Base-by-base conservation (phyloP, 371 early-diverging fungal genomes). In the Mortierella sp. region DNA sequence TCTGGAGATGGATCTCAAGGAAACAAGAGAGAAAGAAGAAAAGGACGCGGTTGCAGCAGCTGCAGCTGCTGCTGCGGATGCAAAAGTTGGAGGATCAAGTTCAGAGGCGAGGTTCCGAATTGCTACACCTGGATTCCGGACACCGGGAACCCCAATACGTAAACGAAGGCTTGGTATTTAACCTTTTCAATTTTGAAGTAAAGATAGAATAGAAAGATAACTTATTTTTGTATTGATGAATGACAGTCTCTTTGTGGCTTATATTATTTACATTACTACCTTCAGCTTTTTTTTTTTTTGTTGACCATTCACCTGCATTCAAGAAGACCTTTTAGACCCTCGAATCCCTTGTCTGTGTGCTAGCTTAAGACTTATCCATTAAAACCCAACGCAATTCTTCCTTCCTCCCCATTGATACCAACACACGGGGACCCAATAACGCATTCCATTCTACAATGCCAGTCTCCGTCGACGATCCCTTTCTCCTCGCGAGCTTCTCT, bases 401-500 rank as follows among this genome's bases (percentile, higher is more conserved):
- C 26, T 13, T 28, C 51, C 10, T 26, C 40, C 13, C 12, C 51
- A 51, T 51, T 51, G 26, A 51, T 51, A 51, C 51, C 51, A 12
- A 13, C 26, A 22, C 51, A 42, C 22, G 40, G 35, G 51, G 63
- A 47, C 1, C n/a, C 9, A 32, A 22, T 37, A 54, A 37, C 12
- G 35, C 54, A 55, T 64, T 63, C 34, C 53, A 47, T 43, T 47
- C 32, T 51, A 77, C 43, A 45, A 90, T 90, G 90, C 86, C 89
- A 19, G 86, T 89, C 76, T 83, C 71, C 28, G 76, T 90, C 35
- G 89, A 90, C 83, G 90, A 90, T 69, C 86, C 88, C 37, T 90
- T 88, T 68, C 86, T 85, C 58, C 85, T 90, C 61, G 87, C 88
- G 61, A 83, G 85, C 37, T 90, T 88, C 61, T 86, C 86, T 51